These are phyloP conservation scores for Sporisorium exsertum DNA, from an alignment of 1,284 basidiomycete genomes.

Conservation along the genomic window DNA sequence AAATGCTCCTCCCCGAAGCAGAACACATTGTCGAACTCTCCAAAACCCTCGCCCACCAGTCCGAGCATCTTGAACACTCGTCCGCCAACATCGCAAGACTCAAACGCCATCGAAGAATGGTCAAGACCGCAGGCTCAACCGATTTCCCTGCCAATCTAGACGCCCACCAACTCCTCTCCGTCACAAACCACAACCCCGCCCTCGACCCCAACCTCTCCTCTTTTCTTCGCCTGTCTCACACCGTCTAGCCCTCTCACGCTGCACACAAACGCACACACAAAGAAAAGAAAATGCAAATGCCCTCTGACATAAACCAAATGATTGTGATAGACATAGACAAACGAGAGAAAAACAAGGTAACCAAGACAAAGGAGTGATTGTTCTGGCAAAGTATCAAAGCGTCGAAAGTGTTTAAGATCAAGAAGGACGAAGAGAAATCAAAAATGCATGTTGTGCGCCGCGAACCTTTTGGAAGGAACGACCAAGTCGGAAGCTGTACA, in stretches of 20 bases:
- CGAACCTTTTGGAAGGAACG: background rate
- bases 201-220: constrained; percentile 19
- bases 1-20: constrained; percentile 46
- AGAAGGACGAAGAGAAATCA: background rate
- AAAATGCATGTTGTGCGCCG: constrained; percentile 1
- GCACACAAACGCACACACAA: background rate
- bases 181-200: constrained; percentile 11
- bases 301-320: background rate
- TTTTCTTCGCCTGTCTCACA: constrained; percentile 8
- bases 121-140: constrained; percentile 15
- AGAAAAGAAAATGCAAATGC: background rate
- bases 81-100: constrained; percentile 16
- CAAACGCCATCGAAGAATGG: constrained; percentile 27
- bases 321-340: background rate
- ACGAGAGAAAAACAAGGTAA: background rate
- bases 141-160: constrained; percentile 38
- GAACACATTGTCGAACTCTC: constrained; percentile 47
- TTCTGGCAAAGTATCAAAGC: constrained; percentile 3
- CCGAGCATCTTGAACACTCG: constrained; percentile 15
- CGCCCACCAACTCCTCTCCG: constrained; percentile 17
- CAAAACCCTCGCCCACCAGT: constrained; percentile 34
- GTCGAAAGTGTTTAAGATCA: no score
- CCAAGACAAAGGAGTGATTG: constrained; percentile 1
- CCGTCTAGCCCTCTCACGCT: background rate
- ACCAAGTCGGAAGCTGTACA: background rate